Conservation (phyloP, 2,329 filamentous ascomycete genomes). For the Fusarium sacchari region DNA sequence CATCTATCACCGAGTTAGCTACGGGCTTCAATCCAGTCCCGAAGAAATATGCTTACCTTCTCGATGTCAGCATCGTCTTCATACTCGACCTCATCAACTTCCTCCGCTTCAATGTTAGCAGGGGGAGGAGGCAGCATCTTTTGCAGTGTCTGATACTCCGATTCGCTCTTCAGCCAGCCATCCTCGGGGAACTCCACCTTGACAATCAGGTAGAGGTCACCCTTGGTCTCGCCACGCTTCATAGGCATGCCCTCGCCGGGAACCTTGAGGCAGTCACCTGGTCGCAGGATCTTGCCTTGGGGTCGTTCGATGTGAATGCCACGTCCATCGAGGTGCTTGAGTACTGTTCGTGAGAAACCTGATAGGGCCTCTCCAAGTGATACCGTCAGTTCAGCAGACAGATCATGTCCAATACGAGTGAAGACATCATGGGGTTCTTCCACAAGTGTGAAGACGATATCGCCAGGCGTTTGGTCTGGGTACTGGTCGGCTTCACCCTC, state of each 20-base stretch:
- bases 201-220: slow-evolving; percentile 87
- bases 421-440: slow-evolving; percentile 87
- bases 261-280: slow-evolving; percentile 87
- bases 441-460: slow-evolving; percentile 88
- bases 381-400: slow-evolving; percentile 83
- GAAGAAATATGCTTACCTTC: slow-evolving; percentile 61
- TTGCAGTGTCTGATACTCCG: slow-evolving; percentile 73
- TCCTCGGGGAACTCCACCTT: slow-evolving; percentile 90
- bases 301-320: slow-evolving; percentile 85
- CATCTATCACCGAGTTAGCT: slow-evolving; percentile 60
- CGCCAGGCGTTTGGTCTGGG: slow-evolving; percentile 88
- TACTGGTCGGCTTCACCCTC: slow-evolving; percentile 94
- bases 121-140: slow-evolving; percentile 77
- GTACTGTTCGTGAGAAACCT: slow-evolving; percentile 88
- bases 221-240: slow-evolving; percentile 84
- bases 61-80: slow-evolving; percentile 86
- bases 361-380: slow-evolving; percentile 85
- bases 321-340: slow-evolving; percentile 93
- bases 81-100: slow-evolving; percentile 88
- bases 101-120: slow-evolving; percentile 72
- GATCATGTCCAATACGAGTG: slow-evolving; percentile 82
- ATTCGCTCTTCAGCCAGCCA: slow-evolving; percentile 81
- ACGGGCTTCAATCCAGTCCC: neutral
- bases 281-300: slow-evolving; percentile 82
- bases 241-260: slow-evolving; percentile 92